Evolutionary conservation across 257 asterid species (phyloP), one percentile per base, ranked within the genome.

Genomic region (Penstemon newberryi): DNA sequence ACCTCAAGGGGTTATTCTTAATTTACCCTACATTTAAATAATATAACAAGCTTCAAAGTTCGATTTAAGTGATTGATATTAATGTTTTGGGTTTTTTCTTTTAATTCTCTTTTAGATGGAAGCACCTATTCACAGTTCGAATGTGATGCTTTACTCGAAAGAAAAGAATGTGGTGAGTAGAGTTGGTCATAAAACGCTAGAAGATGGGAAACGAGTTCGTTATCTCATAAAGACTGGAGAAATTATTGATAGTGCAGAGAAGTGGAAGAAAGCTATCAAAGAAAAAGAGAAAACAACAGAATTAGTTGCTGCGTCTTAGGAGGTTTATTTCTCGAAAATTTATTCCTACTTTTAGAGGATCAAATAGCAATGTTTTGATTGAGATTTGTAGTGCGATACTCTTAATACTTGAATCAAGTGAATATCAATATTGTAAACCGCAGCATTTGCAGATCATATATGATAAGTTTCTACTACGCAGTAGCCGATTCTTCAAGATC

Each of bases 91-190:
- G 55, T 56, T 60, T 5, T 74, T 13, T 63, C 75, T 25, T 25
- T 25, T 25, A 2, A 25, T 25, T 25, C 33, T 25, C 33, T 25
- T 74, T 78, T 89, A 90, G 96, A 80, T 94, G 11, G 98, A 89
- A 80, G 99, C 96, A 1, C 97, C 98, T 0, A 82, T 94, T 65
- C 99, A 94, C 80, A 89, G 99, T 80, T 91, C 99, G 62, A 94
- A 94, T 4, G 99, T 91, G 86, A 94, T 94, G 99, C 96, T 91
- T 44, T 94, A 91, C 78, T 94, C 96, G 4, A 85, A 87, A 76
- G 96, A 87, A 56, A 67, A 91, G 77, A 70, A 87, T 13, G 93
- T 94, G 56, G 87, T 74, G 36, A 94, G 97, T 82, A 79, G 97
- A 61, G 96, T 89, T 39, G 97, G 97, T 56, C 99, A 94, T 66